phyloP scores from a whole-genome alignment of 805 yeast species.

The Ogataea saltuana region DNA sequence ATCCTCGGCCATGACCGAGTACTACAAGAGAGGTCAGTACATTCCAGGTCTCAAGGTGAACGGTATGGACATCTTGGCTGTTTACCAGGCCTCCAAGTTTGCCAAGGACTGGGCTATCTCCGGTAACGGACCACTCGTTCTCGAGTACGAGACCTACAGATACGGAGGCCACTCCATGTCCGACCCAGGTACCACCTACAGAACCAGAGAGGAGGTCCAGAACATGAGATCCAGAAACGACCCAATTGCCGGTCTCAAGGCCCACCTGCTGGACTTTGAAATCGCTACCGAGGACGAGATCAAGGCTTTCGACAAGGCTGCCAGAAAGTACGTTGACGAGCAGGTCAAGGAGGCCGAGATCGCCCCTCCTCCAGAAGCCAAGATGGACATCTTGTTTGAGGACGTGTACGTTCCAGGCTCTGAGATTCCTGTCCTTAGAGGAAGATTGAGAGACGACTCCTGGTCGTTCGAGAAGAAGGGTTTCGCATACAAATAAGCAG shows the following conservation, averaged over 20 bases:
- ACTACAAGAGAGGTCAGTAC: conserved; percentile 98
- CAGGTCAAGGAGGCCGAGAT: conserved; percentile 93
- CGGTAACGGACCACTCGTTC: conserved; percentile 94
- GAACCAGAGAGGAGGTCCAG: conserved; percentile 99
- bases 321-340: conserved; percentile 92
- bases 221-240: conserved; percentile 98
- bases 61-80: conserved; percentile 97
- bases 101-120: conserved; percentile 94
- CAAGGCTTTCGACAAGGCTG: conserved; percentile 92
- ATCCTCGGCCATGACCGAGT: conserved; percentile 94
- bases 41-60: conserved; percentile 98
- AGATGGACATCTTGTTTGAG: conserved; percentile 90
- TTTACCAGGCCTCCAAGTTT: conserved; percentile 92
- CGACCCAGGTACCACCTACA: conserved; percentile 99
- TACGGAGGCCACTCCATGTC: conserved; percentile 99
- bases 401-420: conserved; percentile 95
- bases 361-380: conserved; percentile 93
- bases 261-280: conserved; percentile 74
- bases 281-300: conserved; percentile 94
- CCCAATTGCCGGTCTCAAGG: conserved; percentile 95
- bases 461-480: conserved; percentile 55
- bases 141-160: conserved; percentile 98
- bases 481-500: conserved; percentile 38
- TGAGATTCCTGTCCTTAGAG: conserved; percentile 91
- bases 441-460: conserved; percentile 94